Evolutionary conservation across 345 rosid genomes (phyloP).

Genomic region (thale cress (Arabidopsis thaliana)): TAIR10.1 NC_003070.9:30089001-30089500

Average conservation of each 20-base stretch:
- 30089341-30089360: conserved; percentile 89
- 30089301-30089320: conserved; percentile 68
- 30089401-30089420: conserved; percentile 98
- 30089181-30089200: conserved; percentile 70
- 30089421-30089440: conserved; percentile 98
- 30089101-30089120: conserved; percentile 65
- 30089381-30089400: conserved; percentile 96
- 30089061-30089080: conserved; percentile 22
- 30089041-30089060: conserved; percentile 13
- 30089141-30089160: conserved; percentile 92
- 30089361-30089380: conserved; percentile 96
- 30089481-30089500: conserved; percentile 86
- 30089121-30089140: conserved; percentile 99
- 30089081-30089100: conserved; percentile 25
- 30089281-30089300: conserved; percentile 24
- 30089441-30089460: conserved; percentile 88
- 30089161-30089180: conserved; percentile 91
- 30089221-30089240: conserved; percentile 27
- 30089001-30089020: conserved; percentile 4
- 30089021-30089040: conserved; percentile 7
- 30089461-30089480: conserved; percentile 99
- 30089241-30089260: conserved; percentile 8
- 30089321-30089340: conserved; percentile 77
- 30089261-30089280: conserved; percentile 26
- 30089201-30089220: conserved; percentile 19